Conservation (phyloP, 768 basidiomycete species). For the Mycena vitilis region DNA sequence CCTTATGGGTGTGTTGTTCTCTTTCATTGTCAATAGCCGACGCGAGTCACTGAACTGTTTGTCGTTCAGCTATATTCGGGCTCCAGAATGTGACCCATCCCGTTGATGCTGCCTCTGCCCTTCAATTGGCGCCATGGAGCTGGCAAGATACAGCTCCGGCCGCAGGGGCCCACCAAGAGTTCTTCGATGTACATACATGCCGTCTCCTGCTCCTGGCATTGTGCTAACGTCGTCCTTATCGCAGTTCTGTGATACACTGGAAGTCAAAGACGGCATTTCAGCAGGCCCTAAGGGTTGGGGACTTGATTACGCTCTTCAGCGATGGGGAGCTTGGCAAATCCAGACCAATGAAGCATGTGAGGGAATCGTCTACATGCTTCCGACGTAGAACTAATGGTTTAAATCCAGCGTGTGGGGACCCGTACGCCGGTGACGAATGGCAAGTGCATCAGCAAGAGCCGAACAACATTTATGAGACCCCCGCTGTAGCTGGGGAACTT, state of each 20-base stretch:
- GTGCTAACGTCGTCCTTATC: background rate
- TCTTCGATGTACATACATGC: constrained; percentile 42
- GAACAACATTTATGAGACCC: background rate
- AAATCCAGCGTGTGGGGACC: background rate
- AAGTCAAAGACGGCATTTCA: constrained; percentile 56
- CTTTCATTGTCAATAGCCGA: background rate
- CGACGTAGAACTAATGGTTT: background rate
- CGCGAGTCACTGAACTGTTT: background rate
- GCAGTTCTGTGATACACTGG: constrained; percentile 59
- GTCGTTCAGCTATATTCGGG: constrained; percentile 24
- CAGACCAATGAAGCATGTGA: constrained; percentile 42
- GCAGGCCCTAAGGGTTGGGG: constrained; percentile 56
- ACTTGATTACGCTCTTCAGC: constrained; percentile 53
- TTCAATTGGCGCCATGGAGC: constrained; percentile 47
- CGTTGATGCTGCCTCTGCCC: constrained; percentile 30
- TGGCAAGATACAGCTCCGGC: constrained; percentile 61
- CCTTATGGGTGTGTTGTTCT: constrained; percentile 25
- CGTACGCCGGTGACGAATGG: constrained; percentile 31
- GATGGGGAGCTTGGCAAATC: constrained; percentile 59
- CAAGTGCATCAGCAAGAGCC: background rate
- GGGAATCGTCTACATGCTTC: constrained; percentile 11
- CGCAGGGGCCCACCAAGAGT: constrained; percentile 45
- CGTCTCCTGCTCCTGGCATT: background rate
- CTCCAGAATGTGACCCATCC: constrained; percentile 32
- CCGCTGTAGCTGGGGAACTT: constrained; percentile 29